These are phyloP conservation scores for Typha latifolia DNA, from an alignment of 176 grass and related monocot genomes.

Conservation along the genomic window DNA sequence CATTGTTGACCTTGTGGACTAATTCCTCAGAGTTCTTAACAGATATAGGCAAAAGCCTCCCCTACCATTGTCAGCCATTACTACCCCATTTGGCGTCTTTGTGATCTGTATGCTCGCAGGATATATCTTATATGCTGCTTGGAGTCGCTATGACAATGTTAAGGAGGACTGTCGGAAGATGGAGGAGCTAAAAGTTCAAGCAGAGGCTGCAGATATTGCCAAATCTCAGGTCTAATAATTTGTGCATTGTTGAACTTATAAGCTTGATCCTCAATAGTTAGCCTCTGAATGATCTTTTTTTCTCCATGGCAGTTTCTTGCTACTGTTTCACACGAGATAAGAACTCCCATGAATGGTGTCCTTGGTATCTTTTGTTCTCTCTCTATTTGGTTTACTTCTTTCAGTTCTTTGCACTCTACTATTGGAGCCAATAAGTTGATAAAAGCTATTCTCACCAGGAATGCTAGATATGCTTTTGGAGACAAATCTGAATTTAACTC, in stretches of 20 bases:
- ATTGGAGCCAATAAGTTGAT: background rate
- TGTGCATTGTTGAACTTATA: background rate
- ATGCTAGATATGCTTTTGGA: slow-evolving; percentile 98
- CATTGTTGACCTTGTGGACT: slow-evolving; percentile 15
- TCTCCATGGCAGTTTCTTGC: slow-evolving; percentile 77
- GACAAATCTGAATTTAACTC: slow-evolving; percentile 63
- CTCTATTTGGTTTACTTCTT: too few relatives aligned
- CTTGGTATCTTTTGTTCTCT: slow-evolving; percentile 36
- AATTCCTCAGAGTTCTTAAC: slow-evolving; percentile 16
- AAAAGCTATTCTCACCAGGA: slow-evolving; percentile 23
- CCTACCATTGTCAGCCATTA: slow-evolving; percentile 55
- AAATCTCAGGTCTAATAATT: slow-evolving; percentile 67
- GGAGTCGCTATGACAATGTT: slow-evolving; percentile 75
- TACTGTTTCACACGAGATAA: slow-evolving; percentile 98
- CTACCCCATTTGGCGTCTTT: slow-evolving; percentile 56
- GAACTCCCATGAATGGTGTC: slow-evolving; percentile 98
- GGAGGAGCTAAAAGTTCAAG: slow-evolving; percentile 88
- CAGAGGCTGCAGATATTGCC: slow-evolving; percentile 90
- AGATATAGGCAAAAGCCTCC: slow-evolving; percentile 77
- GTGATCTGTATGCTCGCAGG: slow-evolving; percentile 64
- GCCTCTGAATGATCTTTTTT: slow-evolving; percentile 21
- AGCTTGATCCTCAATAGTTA: slow-evolving; percentile 1
- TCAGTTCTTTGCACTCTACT: too few relatives aligned
- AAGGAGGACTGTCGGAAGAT: slow-evolving; percentile 89
- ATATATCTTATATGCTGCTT: slow-evolving; percentile 81